Percentiles rank a stretch among this genome's conserved stretches.
Conservation (phyloP, 768 basidiomycete species). For the Kondoa malvinella region DNA sequence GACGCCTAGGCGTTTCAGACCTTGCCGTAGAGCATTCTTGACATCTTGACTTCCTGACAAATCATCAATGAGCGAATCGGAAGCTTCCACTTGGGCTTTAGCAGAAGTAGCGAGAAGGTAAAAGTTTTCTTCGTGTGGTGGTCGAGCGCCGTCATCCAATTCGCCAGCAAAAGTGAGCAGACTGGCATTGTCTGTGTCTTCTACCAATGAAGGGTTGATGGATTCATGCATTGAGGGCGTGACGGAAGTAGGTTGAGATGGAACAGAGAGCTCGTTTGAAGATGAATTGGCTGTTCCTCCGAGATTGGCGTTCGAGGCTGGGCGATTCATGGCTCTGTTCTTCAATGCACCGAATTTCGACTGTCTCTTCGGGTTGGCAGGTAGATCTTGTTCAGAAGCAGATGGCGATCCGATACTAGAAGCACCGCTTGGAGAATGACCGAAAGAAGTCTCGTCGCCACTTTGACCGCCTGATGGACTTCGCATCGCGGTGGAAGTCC, state of each 20-base stretch:
- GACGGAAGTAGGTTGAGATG: slow-evolving; percentile 5
- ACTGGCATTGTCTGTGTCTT: not conserved
- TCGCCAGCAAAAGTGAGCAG: not conserved
- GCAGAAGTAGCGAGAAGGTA: slow-evolving; percentile 29
- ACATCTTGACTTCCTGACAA: slow-evolving; percentile 35
- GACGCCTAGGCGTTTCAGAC: slow-evolving; percentile 42
- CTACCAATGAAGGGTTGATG: slow-evolving; percentile 4
- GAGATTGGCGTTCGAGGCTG: slow-evolving; percentile 1
- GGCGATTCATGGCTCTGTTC: not conserved
- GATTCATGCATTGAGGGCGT: slow-evolving; percentile 10
- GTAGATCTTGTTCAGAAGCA: not conserved
- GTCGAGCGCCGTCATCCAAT: not conserved
- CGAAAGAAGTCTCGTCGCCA: not conserved
- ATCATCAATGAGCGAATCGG: slow-evolving; percentile 45
- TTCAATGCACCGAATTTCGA: not conserved
- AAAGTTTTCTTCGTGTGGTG: slow-evolving; percentile 18
- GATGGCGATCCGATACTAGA: not conserved
- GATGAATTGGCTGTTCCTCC: not conserved
- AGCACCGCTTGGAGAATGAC: not conserved
- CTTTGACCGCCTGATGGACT: not conserved
- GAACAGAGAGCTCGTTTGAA: slow-evolving; percentile 2
- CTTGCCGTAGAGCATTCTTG: slow-evolving; percentile 37
- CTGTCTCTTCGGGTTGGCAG: not conserved
- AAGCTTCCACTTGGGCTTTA: slow-evolving; percentile 59
- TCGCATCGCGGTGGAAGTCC: not conserved